Conservation (phyloP, 2,329 filamentous ascomycete species). For the Ustulina deusta region DNA sequence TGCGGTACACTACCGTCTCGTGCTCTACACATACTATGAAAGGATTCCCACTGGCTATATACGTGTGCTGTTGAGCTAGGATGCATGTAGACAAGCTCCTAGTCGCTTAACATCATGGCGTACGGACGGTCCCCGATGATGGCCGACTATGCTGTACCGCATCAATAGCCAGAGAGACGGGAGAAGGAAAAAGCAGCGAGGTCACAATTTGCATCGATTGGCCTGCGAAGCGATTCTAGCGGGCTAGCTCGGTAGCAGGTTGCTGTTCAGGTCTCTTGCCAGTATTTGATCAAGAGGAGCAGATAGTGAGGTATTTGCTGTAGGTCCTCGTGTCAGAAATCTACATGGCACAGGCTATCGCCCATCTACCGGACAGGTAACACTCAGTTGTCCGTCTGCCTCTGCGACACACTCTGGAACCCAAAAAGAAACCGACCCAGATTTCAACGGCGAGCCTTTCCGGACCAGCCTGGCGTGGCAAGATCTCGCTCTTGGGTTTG, state of each 20-base stretch:
- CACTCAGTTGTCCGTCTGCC: not conserved
- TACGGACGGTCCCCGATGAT: slow-evolving; percentile 29
- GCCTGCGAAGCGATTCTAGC: not conserved
- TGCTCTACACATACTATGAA: slow-evolving; percentile 19
- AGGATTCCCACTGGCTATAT: slow-evolving; percentile 20
- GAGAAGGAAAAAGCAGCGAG: slow-evolving; percentile 23
- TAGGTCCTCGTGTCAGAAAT: not conserved
- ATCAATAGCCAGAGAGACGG: slow-evolving; percentile 3
- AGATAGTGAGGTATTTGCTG: slow-evolving; percentile 8
- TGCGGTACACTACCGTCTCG: slow-evolving; percentile 15
- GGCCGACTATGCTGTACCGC: slow-evolving; percentile 14
- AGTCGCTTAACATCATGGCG: slow-evolving; percentile 15
- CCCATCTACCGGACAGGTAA: slow-evolving; percentile 7
- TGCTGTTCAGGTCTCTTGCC: not conserved
- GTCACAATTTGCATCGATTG: slow-evolving; percentile 3
- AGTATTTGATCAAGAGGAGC: not conserved
- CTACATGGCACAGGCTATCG: not conserved
- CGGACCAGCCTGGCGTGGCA: slow-evolving; percentile 1
- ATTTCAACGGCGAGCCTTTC: slow-evolving; percentile 17
- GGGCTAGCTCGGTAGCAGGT: not conserved
- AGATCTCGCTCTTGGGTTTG: not conserved
- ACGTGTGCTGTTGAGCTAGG: slow-evolving; percentile 27
- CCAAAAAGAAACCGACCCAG: slow-evolving; percentile 11
- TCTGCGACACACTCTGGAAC: not conserved
- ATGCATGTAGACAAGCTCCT: slow-evolving; percentile 17